A percentile compares a stretch with the other conserved stretches of the same genome.
phyloP scores from a whole-genome alignment of 176 grass and related monocot genomes.

The Oryza nivara region DNA sequence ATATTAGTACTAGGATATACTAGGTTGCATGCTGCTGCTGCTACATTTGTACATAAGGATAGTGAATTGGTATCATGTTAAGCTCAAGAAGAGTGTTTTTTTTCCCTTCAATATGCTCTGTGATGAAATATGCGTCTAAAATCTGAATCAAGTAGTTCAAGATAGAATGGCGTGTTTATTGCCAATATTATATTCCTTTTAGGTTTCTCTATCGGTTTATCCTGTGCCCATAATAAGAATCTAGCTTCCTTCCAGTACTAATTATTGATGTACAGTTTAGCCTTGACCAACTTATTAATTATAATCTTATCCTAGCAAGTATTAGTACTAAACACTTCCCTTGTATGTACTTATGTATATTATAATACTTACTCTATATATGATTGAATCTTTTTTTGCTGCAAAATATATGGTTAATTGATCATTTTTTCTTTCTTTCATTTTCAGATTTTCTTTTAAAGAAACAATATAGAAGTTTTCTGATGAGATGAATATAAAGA shows the following conservation, averaged over 20 bases:
- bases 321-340: background rate
- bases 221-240: background rate
- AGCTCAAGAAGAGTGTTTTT: too few relatives aligned
- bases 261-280: background rate
- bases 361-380: background rate
- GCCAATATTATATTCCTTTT: background rate
- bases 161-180: too few relatives aligned
- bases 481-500: background rate
- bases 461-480: background rate
- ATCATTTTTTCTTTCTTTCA: background rate
- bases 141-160: too few relatives aligned
- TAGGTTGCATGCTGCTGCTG: background rate
- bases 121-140: too few relatives aligned
- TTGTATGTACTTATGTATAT: background rate
- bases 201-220: background rate
- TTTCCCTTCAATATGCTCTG: too few relatives aligned
- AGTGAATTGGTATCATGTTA: background rate
- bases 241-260: background rate
- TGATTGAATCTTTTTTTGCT: background rate
- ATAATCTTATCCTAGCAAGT: background rate
- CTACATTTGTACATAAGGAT: background rate
- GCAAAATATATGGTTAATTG: background rate
- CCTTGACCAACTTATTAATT: background rate
- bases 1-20: too few relatives aligned
- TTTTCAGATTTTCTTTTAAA: background rate